phyloP scores from a whole-genome alignment of 2,329 filamentous ascomycete genomes.

The Pseudopyrenochaeta lycopersici region DNA sequence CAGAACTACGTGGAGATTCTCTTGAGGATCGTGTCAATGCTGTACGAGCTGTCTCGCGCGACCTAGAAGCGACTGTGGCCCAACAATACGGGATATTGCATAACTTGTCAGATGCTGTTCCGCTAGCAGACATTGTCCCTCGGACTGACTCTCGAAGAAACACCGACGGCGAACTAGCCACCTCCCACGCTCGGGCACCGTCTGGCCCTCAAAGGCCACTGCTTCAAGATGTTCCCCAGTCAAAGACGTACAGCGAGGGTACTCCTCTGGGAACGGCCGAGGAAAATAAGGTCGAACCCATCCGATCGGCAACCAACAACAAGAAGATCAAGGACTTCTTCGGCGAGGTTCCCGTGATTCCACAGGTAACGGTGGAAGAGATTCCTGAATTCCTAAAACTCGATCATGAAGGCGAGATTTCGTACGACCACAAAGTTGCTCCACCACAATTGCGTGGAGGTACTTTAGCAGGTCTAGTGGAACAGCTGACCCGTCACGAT shows the following conservation, averaged over 20 bases:
- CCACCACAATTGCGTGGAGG: slow-evolving; percentile 85
- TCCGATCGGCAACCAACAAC: slow-evolving; percentile 51
- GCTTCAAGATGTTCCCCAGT: slow-evolving; percentile 64
- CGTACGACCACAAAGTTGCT: slow-evolving; percentile 84
- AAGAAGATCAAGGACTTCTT: slow-evolving; percentile 62
- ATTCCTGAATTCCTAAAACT: slow-evolving; percentile 84
- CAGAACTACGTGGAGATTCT: slow-evolving; percentile 87
- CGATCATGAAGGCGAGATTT: slow-evolving; percentile 87
- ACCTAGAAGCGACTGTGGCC: slow-evolving; percentile 85
- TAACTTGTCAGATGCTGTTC: slow-evolving; percentile 83
- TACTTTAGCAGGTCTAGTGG: slow-evolving; percentile 86
- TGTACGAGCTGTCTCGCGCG: slow-evolving; percentile 78
- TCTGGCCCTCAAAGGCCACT: slow-evolving; percentile 54
- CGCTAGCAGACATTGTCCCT: slow-evolving; percentile 45
- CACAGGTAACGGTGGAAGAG: slow-evolving; percentile 70
- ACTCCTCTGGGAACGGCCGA: slow-evolving; percentile 32
- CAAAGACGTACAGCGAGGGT: slow-evolving; percentile 73
- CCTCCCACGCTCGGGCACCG: slow-evolving; percentile 37
- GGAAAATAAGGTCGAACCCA: slow-evolving; percentile 45
- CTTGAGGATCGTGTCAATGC: slow-evolving; percentile 86
- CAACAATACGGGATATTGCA: slow-evolving; percentile 90
- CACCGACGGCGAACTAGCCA: slow-evolving; percentile 51
- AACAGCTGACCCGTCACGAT: slow-evolving; percentile 95
- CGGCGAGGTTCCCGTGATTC: slow-evolving; percentile 60
- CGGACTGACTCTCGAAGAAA: slow-evolving; percentile 51